Evolutionary conservation across 2,329 filamentous ascomycete genomes (phyloP).

Genomic region (Colletotrichum tofieldiae): DNA sequence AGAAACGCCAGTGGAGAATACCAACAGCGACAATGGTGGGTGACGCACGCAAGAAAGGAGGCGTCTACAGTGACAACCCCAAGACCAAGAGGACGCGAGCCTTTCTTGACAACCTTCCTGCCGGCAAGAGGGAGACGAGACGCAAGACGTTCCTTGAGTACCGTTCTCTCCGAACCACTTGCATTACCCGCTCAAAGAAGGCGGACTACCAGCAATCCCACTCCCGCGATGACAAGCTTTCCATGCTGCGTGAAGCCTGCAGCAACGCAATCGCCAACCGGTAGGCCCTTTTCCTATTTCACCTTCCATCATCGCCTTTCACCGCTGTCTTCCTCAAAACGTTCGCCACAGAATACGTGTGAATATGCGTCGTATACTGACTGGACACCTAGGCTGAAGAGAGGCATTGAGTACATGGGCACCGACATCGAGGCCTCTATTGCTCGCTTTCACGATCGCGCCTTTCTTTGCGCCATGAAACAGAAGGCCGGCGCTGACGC

Average conservation of each 20-base stretch:
- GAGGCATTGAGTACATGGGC: background rate
- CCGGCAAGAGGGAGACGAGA: background rate
- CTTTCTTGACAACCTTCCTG: background rate
- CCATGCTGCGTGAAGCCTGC: conserved; percentile 11
- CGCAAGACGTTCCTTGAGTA: conserved; percentile 18
- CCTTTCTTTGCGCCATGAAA: background rate
- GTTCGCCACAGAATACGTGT: background rate
- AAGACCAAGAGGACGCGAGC: conserved; percentile 4
- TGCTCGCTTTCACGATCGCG: conserved; percentile 27
- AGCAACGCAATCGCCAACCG: background rate
- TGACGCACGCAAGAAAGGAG: conserved; percentile 27
- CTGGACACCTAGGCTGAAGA: background rate
- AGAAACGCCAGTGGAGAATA: background rate
- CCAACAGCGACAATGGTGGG: background rate
- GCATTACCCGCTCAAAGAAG: conserved; percentile 4
- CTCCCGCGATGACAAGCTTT: conserved; percentile 9
- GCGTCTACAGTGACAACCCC: conserved; percentile 23
- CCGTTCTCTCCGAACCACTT: conserved; percentile 14
- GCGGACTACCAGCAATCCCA: background rate
- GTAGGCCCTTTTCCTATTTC: background rate
- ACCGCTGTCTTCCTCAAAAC: background rate
- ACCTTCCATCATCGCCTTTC: background rate
- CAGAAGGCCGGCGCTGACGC: background rate
- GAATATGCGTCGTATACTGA: background rate
- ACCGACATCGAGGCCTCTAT: background rate